Evolutionary conservation across 495 filamentous ascomycete species (phyloP), one percentile per base, ranked within the genome.

Genomic region (Cladorrhinum samala): DNA sequence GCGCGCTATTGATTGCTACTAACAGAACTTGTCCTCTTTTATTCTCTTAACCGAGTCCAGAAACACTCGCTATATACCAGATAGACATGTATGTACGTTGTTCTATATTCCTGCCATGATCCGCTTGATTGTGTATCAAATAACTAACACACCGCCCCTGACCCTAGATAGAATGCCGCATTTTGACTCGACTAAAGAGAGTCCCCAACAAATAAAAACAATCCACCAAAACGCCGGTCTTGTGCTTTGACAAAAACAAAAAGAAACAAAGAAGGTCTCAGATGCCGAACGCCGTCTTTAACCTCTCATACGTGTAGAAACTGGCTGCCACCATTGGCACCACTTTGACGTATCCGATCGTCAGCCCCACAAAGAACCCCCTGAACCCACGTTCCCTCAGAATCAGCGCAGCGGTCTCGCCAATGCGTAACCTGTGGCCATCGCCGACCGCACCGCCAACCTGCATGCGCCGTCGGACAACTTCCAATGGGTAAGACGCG

Each of bases 321-420:
- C 83, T 84, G 40, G 86, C 86, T 25, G 93, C 93, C 52, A 72
- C 82, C 88, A 98, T 88, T 2, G 93, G 93, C 49, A 96, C 74
- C 50, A 98, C 82, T 73, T 98, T 98, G 52, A 89, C 76, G 63
- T 98, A 98, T 11, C 93, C 93, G 65, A 98, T 96, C 3, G 86
- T 88, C 66, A 98, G 69, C 0, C 93, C 93, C 19, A 97, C 87
- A 72, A 85, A 98, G 69, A 94, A 98, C 1, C 93, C 93, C 30
- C 79, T 76, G 56, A 86, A 73, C 1, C 93, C 94, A 17, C 76
- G 76, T 70, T 93, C 90, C 54, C 75, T 66, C 64, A 78, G 86
- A 55, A 98, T 91, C 59, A 77, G 76, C 49, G 66, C 71, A 19
- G 81, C 84, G 1, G 90, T 95, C 71, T 98, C 92, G 17, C 70